phyloP scores from a whole-genome alignment of 1,139 yeast species.

The Candida gigantensis region DNA sequence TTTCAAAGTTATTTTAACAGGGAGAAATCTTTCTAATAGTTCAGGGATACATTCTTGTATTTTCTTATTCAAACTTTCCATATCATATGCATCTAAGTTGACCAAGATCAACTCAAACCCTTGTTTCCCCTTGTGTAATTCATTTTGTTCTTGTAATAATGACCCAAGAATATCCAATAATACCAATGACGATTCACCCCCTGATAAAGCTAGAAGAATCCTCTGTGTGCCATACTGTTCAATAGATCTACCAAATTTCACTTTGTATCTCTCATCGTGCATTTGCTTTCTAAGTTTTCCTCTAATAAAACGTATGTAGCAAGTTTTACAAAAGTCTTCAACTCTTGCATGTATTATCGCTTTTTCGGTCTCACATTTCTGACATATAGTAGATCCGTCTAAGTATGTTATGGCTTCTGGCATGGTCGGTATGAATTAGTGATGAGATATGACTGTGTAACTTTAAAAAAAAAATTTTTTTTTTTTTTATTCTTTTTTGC shows the following conservation, averaged over 20 bases:
- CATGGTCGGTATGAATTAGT: slow-evolving; percentile 7
- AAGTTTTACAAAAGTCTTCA: slow-evolving; percentile 67
- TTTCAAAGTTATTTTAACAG: slow-evolving; percentile 33
- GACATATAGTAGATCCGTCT: slow-evolving; percentile 24
- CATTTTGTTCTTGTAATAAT: slow-evolving; percentile 59
- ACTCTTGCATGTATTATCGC: slow-evolving; percentile 62
- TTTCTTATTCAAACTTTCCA: slow-evolving; percentile 18
- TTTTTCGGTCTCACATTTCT: slow-evolving; percentile 52
- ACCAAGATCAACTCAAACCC: slow-evolving; percentile 68
- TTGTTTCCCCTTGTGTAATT: slow-evolving; percentile 59
- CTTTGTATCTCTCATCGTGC: slow-evolving; percentile 69
- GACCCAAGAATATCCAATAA: slow-evolving; percentile 66
- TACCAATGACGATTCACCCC: slow-evolving; percentile 67
- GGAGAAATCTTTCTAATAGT: slow-evolving; percentile 23
- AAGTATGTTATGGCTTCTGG: slow-evolving; percentile 21
- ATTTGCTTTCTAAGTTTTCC: slow-evolving; percentile 81
- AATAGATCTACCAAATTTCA: slow-evolving; percentile 47
- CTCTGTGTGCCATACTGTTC: slow-evolving; percentile 37
- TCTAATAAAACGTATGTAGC: slow-evolving; percentile 71
- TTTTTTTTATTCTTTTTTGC: slow-evolving; percentile 3
- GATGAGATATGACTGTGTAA: slow-evolving; percentile 4
- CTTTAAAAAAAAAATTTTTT: slow-evolving; percentile 1
- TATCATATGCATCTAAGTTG: slow-evolving; percentile 46
- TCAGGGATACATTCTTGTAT: slow-evolving; percentile 20
- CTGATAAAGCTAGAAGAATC: slow-evolving; percentile 61